These are phyloP conservation scores for Chrysopogon serrulatus DNA, from an alignment of 176 grass and related monocot genomes.

Conservation along the genomic window DNA sequence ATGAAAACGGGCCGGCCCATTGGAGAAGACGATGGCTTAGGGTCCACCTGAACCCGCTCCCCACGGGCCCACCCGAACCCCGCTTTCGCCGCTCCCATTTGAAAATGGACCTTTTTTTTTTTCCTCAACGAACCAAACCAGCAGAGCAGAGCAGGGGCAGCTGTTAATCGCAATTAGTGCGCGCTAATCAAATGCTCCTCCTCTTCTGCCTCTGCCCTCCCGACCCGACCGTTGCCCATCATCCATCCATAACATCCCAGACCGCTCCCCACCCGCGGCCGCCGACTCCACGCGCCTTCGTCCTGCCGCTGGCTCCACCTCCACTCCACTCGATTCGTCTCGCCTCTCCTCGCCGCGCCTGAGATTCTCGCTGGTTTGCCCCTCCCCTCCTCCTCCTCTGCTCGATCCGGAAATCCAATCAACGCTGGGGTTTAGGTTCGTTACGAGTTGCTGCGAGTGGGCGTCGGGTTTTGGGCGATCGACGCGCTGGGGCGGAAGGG, in stretches of 20 bases:
- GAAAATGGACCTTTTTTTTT: background rate
- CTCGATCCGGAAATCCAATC: background rate
- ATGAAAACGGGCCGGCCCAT: background rate
- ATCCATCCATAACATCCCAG: too few relatives aligned
- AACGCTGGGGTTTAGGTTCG: background rate
- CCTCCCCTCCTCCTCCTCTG: background rate
- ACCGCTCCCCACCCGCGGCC: background rate
- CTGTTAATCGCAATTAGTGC: background rate
- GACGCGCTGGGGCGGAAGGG: background rate
- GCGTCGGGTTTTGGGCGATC: background rate
- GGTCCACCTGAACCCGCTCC: background rate
- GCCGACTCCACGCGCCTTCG: background rate
- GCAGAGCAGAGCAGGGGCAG: background rate
- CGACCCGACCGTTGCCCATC: conserved; percentile 17
- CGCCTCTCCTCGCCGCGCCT: background rate
- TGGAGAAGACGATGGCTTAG: background rate
- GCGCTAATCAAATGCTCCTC: background rate
- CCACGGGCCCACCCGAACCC: background rate
- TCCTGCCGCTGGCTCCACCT: background rate
- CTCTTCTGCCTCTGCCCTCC: background rate
- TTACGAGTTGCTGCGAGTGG: background rate
- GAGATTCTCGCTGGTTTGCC: background rate
- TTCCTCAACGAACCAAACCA: background rate
- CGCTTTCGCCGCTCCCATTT: background rate
- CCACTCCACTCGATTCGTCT: background rate